These are phyloP conservation scores for Xerocomus spinulosus DNA, from an alignment of 768 basidiomycete genomes.

Conservation along the genomic window DNA sequence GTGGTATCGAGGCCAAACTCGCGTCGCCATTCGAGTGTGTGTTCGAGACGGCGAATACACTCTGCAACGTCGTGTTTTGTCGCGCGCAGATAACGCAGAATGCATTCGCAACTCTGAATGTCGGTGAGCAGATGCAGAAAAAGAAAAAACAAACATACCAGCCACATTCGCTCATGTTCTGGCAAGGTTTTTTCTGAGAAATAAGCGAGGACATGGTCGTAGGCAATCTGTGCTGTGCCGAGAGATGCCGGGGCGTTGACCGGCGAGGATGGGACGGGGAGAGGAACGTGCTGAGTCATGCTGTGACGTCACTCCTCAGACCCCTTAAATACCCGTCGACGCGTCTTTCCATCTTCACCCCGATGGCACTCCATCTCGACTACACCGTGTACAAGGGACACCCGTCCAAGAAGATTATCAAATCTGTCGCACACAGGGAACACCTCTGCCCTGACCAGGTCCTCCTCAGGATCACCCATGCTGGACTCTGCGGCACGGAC, in stretches of 20 bases:
- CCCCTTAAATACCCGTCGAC: background rate
- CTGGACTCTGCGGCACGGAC: constrained; percentile 39
- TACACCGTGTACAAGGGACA: constrained; percentile 32
- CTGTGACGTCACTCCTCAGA: background rate
- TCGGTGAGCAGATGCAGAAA: background rate
- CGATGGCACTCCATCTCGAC: constrained; percentile 19
- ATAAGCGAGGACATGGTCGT: constrained; percentile 49
- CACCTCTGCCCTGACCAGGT: constrained; percentile 26
- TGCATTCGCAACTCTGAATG: constrained; percentile 58
- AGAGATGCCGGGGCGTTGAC: constrained; percentile 35
- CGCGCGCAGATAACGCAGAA: constrained; percentile 75
- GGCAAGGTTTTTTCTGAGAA: too few relatives aligned
- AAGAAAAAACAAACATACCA: constrained; percentile 38
- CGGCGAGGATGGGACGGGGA: constrained; percentile 22
- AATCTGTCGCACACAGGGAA: constrained; percentile 12
- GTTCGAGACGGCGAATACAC: constrained; percentile 64
- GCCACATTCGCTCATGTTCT: constrained; percentile 76
- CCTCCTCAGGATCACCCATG: constrained; percentile 31
- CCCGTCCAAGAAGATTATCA: constrained; percentile 13
- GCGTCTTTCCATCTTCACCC: background rate
- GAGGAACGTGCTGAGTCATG: constrained; percentile 7
- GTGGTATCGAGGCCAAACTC: constrained; percentile 69
- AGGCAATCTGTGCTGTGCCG: constrained; percentile 44
- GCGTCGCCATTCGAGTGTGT: constrained; percentile 73
- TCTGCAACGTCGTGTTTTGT: constrained; percentile 63